phyloP scores from a whole-genome alignment of 495 filamentous ascomycete genomes.

The Podospora tetraspora region DNA sequence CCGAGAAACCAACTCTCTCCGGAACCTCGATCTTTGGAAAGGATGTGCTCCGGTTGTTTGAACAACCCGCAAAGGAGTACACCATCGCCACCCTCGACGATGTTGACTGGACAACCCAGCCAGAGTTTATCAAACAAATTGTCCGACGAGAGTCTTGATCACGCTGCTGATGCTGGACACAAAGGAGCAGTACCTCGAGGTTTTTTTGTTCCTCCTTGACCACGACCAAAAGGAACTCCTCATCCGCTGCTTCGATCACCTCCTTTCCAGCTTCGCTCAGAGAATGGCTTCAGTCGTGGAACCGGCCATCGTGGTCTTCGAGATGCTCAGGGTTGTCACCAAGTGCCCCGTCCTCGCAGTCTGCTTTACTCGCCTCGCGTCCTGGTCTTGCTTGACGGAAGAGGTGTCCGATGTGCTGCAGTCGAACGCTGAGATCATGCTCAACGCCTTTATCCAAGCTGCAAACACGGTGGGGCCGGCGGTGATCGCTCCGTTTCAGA shows the following conservation, averaged over 20 bases:
- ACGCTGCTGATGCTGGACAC: constrained; percentile 23
- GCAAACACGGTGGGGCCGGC: constrained; percentile 34
- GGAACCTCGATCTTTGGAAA: constrained; percentile 47
- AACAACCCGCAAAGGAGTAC: constrained; percentile 37
- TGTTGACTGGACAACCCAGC: constrained; percentile 30
- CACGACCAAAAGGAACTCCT: constrained; percentile 26
- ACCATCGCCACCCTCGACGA: constrained; percentile 29
- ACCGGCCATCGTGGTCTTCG: background rate
- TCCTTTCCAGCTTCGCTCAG: constrained; percentile 16
- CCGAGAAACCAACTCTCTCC: constrained; percentile 42
- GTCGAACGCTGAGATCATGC: constrained; percentile 22
- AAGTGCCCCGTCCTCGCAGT: background rate
- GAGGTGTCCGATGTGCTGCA: background rate
- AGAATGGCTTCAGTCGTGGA: background rate
- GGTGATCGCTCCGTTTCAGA: constrained; percentile 36
- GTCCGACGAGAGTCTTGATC: constrained; percentile 27
- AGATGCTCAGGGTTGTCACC: background rate
- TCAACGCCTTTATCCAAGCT: constrained; percentile 30
- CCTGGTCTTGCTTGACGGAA: background rate
- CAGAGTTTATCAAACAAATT: constrained; percentile 26
- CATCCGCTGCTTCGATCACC: constrained; percentile 21
- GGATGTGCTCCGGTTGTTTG: constrained; percentile 41
- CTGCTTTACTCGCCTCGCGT: background rate
- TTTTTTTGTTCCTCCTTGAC: constrained; percentile 33
- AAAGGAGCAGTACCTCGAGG: constrained; percentile 10